phyloP scores from a whole-genome alignment of 2,329 filamentous ascomycete genomes.

The Mariannaea sp. region DNA sequence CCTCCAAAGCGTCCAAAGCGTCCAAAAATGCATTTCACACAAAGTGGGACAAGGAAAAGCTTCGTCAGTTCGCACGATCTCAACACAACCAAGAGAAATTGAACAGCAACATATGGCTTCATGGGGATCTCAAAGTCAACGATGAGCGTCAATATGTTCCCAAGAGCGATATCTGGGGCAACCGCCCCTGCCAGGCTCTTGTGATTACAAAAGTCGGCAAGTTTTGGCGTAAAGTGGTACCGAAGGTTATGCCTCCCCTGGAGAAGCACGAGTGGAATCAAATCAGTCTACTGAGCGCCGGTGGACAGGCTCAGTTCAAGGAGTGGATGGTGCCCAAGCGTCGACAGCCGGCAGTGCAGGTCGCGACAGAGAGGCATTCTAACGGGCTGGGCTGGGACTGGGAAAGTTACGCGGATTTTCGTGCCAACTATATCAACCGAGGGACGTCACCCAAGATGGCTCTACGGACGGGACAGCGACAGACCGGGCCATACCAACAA shows the following conservation, averaged over 20 bases:
- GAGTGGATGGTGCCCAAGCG: conserved; percentile 46
- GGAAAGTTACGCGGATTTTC: conserved; percentile 47
- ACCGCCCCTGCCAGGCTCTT: conserved; percentile 46
- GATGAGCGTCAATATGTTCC: conserved; percentile 47
- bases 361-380: neutral
- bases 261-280: conserved; percentile 59
- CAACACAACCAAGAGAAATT: conserved; percentile 46
- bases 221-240: conserved; percentile 53
- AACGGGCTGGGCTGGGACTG: conserved; percentile 46
- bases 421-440: conserved; percentile 47
- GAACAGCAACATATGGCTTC: conserved; percentile 36
- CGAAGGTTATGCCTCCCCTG: conserved; percentile 60
- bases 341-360: conserved; percentile 29
- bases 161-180: conserved; percentile 55
- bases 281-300: conserved; percentile 53
- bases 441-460: conserved; percentile 40
- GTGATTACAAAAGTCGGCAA: conserved; percentile 49
- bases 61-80: conserved; percentile 48
- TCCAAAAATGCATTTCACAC: conserved; percentile 47
- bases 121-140: conserved; percentile 34
- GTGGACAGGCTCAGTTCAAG: conserved; percentile 41
- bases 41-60: conserved; percentile 54
- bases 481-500: conserved; percentile 46
- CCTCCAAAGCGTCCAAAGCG: too few species aligned
- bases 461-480: conserved; percentile 44